Percentiles rank a stretch among this genome's conserved stretches.
phyloP scores from a whole-genome alignment of 2,329 filamentous ascomycete genomes.

The Parasarocladium wereldwijsianum region DNA sequence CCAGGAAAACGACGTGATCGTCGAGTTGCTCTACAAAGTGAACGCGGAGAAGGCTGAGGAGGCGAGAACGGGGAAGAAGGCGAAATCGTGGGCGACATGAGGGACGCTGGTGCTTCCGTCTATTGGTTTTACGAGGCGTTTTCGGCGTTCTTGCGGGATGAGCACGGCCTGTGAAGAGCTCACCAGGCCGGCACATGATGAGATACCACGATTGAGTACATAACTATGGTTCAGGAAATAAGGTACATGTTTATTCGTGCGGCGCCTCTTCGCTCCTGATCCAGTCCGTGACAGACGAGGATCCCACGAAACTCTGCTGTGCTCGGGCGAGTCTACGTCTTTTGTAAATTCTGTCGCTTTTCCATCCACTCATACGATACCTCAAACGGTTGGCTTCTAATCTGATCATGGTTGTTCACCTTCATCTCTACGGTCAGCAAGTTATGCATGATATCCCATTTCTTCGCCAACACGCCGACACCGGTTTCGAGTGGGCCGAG shows the following conservation, averaged over 20 bases:
- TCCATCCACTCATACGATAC: neutral
- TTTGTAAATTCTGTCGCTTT: neutral
- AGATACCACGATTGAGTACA: too few species aligned
- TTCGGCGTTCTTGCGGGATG: conserved; percentile 5
- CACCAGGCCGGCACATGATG: too few species aligned
- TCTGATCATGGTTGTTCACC: too few species aligned
- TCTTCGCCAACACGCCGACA: too few species aligned
- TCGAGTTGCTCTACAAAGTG: conserved; percentile 63
- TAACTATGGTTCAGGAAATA: too few species aligned
- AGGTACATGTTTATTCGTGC: too few species aligned
- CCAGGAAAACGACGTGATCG: conserved; percentile 70
- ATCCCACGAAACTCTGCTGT: neutral
- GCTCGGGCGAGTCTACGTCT: neutral
- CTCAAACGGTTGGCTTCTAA: neutral
- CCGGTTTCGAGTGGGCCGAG: too few species aligned
- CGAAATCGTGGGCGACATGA: conserved; percentile 5
- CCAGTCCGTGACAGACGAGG: too few species aligned
- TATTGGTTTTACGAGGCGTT: conserved; percentile 4
- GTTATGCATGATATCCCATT: too few species aligned
- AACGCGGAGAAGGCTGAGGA: conserved; percentile 17
- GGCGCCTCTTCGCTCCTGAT: too few species aligned
- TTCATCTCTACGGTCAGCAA: too few species aligned
- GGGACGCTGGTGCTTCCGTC: conserved; percentile 2
- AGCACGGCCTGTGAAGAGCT: too few species aligned
- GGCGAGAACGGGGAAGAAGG: conserved; percentile 12